A percentile compares a stretch with the other conserved stretches of the same genome.
phyloP scores from a whole-genome alignment of 2,329 filamentous ascomycete species.

The Blumeria graminis region DNA sequence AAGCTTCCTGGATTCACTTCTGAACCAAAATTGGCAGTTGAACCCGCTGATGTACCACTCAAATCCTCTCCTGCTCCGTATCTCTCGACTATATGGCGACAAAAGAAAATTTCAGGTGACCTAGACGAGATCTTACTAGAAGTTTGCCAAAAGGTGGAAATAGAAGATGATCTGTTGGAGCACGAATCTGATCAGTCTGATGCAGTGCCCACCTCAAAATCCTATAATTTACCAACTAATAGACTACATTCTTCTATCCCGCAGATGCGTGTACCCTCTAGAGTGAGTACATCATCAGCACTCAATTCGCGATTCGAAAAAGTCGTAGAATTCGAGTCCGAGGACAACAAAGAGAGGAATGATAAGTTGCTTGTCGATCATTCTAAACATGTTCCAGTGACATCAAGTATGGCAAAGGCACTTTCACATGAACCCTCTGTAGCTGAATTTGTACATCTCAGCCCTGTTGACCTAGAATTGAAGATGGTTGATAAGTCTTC shows the following conservation, averaged over 20 bases:
- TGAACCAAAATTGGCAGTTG: slow-evolving; percentile 18
- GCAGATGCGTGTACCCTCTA: slow-evolving; percentile 33
- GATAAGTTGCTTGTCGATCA: slow-evolving; percentile 16
- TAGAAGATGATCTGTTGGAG: slow-evolving; percentile 19
- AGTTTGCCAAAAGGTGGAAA: slow-evolving; percentile 28
- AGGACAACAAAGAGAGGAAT: slow-evolving; percentile 5
- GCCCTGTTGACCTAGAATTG: slow-evolving; percentile 16
- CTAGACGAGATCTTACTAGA: slow-evolving; percentile 35
- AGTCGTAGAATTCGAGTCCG: slow-evolving; percentile 26
- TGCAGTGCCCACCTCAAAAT: neutral
- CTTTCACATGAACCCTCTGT: neutral
- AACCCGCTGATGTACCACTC: slow-evolving; percentile 17
- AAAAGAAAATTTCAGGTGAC: slow-evolving; percentile 34
- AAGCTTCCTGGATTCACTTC: slow-evolving; percentile 24
- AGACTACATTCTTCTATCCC: slow-evolving; percentile 11
- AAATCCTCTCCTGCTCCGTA: slow-evolving; percentile 36
- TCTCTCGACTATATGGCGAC: slow-evolving; percentile 39
- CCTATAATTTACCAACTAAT: neutral
- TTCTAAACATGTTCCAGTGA: slow-evolving; percentile 14
- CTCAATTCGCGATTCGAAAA: slow-evolving; percentile 25
- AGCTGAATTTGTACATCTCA: slow-evolving; percentile 2
- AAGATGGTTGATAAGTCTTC: slow-evolving; percentile 22
- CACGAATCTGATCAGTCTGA: slow-evolving; percentile 28
- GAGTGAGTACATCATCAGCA: slow-evolving; percentile 28
- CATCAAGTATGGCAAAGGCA: neutral